Evolutionary conservation across 2,329 filamentous ascomycete species (phyloP), one percentile per base, ranked within the genome.

Genomic region (Colletotrichum aenigma): DNA sequence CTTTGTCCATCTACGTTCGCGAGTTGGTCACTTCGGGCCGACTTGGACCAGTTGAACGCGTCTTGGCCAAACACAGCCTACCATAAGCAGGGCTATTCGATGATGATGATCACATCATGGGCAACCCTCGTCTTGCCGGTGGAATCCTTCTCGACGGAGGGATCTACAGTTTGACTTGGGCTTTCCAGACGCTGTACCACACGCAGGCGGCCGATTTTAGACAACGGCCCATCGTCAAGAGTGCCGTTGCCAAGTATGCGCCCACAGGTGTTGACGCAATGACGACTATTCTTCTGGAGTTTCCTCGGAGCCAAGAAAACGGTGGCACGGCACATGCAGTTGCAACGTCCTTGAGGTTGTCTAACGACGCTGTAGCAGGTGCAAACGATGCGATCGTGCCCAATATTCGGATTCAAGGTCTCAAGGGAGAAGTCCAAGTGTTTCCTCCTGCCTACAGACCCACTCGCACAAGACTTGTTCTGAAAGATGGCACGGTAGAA

Each of bases 171-270:
- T 86, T 98, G 77, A 97, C 95, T 36, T 98, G 96, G 96, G 90
- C 96, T 66, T 97, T 96, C 89, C 95, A 98, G 85, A 94, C 93
- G 58, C 89, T 98, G 34, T 98, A 98, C 85, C 94, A 96, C 83
- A 91, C 94, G 4, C 94, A 96, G 81, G 88, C 92, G 78, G 89
- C 90, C 30, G 87, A 90, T 69, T 52, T 2, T 21, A 94, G 95
- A 79, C 90, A 95, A 83, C 82, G 90, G 2, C 96, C 95, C 6
- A 89, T 87, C 58, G 92, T 97, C 3, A 86, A 92, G 10, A 90
- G 93, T 1, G 91, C 94, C 67, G 91, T 96, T 80, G 92, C 91
- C 81, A 94, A 94, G 82, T 95, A 95, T 84, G 87, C 87, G 76
- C 43, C 52, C 7, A 95, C 94, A 1, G 94, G 94, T 16, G 92